A percentile compares a stretch with the other conserved stretches of the same genome.
phyloP scores from a whole-genome alignment of 176 grass and related monocot species.

The Lolium perenne region DNA sequence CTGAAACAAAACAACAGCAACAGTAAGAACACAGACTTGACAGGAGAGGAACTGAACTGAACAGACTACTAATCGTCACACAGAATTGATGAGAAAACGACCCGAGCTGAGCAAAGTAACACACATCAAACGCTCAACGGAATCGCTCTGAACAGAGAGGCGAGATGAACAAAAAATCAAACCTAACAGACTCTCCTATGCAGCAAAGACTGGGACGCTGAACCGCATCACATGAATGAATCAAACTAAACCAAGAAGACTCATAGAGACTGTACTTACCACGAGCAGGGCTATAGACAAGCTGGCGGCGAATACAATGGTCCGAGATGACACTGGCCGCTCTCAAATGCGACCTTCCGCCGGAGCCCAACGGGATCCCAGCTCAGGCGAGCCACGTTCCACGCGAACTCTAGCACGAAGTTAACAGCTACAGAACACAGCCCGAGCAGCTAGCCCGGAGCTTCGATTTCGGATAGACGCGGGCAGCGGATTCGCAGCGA shows the following conservation, averaged over 20 bases:
- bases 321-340: background rate
- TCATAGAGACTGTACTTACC: background rate
- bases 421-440: background rate
- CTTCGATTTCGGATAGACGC: background rate
- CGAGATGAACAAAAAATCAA: background rate
- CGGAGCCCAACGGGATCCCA: conserved; percentile 32
- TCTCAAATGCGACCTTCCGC: conserved; percentile 3
- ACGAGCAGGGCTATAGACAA: background rate
- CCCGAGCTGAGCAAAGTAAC: background rate
- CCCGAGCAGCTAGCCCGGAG: background rate
- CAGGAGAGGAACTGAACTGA: background rate
- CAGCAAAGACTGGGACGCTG: background rate
- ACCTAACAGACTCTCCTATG: background rate
- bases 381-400: background rate
- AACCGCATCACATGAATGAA: background rate
- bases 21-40: background rate
- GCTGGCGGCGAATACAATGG: background rate
- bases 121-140: background rate
- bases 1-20: conserved; percentile 10
- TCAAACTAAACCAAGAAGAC: conserved; percentile 6
- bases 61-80: background rate
- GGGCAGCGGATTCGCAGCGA: background rate
- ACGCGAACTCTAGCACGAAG: background rate
- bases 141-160: background rate
- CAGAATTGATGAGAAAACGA: background rate